Evolutionary conservation across 768 basidiomycete genomes (phyloP).

Genomic region (Phlebiopsis flavidoalba): DNA sequence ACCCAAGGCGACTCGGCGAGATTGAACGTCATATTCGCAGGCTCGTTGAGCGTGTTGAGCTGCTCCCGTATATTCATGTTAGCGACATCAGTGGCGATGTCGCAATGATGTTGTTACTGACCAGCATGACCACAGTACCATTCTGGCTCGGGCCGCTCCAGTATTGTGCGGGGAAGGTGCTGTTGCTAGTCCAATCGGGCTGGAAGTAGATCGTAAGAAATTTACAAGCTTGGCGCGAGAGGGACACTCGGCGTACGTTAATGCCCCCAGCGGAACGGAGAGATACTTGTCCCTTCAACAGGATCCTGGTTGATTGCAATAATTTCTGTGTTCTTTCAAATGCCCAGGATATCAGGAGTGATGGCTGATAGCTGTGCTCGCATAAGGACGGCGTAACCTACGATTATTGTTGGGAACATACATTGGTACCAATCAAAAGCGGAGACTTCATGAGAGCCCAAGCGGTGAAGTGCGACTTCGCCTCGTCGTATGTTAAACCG

Average conservation of each 20-base stretch:
- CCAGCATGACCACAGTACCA: slow-evolving; percentile 65
- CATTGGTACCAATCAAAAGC: slow-evolving; percentile 51
- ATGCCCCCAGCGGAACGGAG: slow-evolving; percentile 68
- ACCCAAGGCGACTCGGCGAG: slow-evolving; percentile 70
- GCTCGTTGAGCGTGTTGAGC: slow-evolving; percentile 56
- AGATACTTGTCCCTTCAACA: slow-evolving; percentile 52
- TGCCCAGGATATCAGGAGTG: slow-evolving; percentile 44
- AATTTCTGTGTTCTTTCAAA: slow-evolving; percentile 60
- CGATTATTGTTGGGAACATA: slow-evolving; percentile 3
- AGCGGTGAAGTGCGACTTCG: slow-evolving; percentile 66
- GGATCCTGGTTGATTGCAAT: slow-evolving; percentile 68
- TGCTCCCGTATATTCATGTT: slow-evolving; percentile 17
- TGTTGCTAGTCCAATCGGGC: slow-evolving; percentile 34
- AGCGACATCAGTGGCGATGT: background rate
- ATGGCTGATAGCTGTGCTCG: slow-evolving; percentile 41
- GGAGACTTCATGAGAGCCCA: slow-evolving; percentile 73
- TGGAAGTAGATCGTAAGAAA: slow-evolving; percentile 6
- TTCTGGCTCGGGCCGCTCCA: slow-evolving; percentile 66
- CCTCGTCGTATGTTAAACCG: slow-evolving; percentile 53
- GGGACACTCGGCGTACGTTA: slow-evolving; percentile 38
- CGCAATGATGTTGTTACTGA: slow-evolving; percentile 20
- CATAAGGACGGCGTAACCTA: background rate
- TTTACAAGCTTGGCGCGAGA: background rate
- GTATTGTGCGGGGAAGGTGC: slow-evolving; percentile 58
- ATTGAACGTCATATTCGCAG: slow-evolving; percentile 55